phyloP scores from a whole-genome alignment of 495 filamentous ascomycete genomes.

The Neurospora sp. region DNA sequence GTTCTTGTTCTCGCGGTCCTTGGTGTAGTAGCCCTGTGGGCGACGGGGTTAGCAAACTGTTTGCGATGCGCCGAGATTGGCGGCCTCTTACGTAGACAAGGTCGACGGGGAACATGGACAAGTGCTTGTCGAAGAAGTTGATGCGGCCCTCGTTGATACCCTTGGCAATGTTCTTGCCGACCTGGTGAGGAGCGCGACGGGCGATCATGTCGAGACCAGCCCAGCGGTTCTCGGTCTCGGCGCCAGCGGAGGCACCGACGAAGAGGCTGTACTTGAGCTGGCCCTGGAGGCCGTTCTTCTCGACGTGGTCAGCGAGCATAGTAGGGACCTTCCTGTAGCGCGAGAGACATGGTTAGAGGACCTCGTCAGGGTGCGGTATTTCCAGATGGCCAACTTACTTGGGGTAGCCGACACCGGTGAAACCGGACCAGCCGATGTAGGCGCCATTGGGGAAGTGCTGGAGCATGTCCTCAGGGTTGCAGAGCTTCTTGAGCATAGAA shows the following conservation, averaged over 20 bases:
- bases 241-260: conserved; percentile 79
- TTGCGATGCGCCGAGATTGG: neutral
- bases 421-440: conserved; percentile 84
- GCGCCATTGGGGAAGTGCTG: conserved; percentile 70
- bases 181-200: conserved; percentile 75
- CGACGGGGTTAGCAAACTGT: neutral
- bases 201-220: conserved; percentile 81
- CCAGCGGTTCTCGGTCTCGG: conserved; percentile 90
- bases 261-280: conserved; percentile 78
- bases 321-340: conserved; percentile 63
- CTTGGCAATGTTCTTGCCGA: conserved; percentile 84
- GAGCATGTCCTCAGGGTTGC: conserved; percentile 68
- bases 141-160: conserved; percentile 85
- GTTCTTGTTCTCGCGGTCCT: conserved; percentile 56
- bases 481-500: conserved; percentile 69
- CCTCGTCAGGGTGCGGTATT: neutral
- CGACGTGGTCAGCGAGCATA: conserved; percentile 79
- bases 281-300: conserved; percentile 78
- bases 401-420: conserved; percentile 85
- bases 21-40: conserved; percentile 59
- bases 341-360: neutral
- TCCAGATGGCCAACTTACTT: conserved; percentile 45
- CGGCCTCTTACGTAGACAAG: conserved; percentile 48
- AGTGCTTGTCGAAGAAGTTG: conserved; percentile 87
- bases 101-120: conserved; percentile 88